A percentile compares a stretch with the other conserved stretches of the same genome.
phyloP scores from a whole-genome alignment of 2,329 filamentous ascomycete genomes.

The Blastomyces parvus region DNA sequence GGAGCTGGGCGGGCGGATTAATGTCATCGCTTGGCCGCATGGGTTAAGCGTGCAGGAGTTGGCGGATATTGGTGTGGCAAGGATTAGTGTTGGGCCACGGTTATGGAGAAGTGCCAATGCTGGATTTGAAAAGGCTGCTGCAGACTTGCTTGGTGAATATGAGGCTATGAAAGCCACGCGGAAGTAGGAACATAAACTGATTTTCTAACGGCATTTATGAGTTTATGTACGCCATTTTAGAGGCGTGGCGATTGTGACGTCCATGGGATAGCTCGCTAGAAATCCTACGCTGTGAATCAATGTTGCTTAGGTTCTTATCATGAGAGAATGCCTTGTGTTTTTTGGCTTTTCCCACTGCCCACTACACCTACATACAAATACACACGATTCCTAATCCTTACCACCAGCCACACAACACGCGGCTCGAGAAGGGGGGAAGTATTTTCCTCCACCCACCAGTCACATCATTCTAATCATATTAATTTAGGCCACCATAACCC shows the following conservation, averaged over 20 bases:
- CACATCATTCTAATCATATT: background rate
- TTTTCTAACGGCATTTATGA: background rate
- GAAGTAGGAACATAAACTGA: background rate
- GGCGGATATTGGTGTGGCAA: slow-evolving; percentile 43
- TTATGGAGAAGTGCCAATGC: slow-evolving; percentile 36
- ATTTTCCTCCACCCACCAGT: background rate
- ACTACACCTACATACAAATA: background rate
- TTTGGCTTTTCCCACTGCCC: background rate
- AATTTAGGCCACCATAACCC: background rate
- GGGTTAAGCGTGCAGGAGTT: slow-evolving; percentile 39
- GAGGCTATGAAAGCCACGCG: slow-evolving; percentile 13
- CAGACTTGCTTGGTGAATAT: slow-evolving; percentile 14
- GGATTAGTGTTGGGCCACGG: slow-evolving; percentile 47
- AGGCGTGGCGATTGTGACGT: background rate
- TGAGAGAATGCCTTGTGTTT: background rate
- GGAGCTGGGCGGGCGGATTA: slow-evolving; percentile 43
- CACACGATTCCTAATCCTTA: background rate
- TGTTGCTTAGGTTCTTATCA: background rate
- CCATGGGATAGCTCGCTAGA: background rate
- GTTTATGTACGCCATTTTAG: background rate
- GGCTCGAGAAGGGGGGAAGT: background rate
- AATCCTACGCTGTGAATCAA: background rate
- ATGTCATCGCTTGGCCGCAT: slow-evolving; percentile 38
- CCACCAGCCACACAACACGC: background rate
- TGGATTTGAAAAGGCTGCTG: slow-evolving; percentile 14